These are phyloP conservation scores for Orychophragmus violaceus DNA, from an alignment of 345 rosid genomes.

Conservation along the genomic window DNA sequence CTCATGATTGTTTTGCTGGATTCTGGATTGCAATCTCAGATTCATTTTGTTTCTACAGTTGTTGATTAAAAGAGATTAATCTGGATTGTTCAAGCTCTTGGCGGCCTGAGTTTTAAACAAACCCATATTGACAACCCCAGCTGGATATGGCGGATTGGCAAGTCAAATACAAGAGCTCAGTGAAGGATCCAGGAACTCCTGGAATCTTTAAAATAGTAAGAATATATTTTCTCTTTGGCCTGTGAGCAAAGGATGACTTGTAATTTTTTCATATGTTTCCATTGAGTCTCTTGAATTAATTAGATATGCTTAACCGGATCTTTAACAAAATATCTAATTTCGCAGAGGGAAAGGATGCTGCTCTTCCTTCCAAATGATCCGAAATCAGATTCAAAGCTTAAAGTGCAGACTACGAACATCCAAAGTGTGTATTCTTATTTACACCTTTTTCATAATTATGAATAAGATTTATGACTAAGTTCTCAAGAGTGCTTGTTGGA, in stretches of 20 bases:
- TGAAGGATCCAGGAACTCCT: slow-evolving; percentile 75
- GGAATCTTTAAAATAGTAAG: slow-evolving; percentile 62
- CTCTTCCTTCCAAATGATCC: slow-evolving; percentile 60
- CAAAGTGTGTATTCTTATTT: slow-evolving; percentile 50
- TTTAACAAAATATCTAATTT: neutral
- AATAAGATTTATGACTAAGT: neutral
- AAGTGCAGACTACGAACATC: slow-evolving; percentile 55
- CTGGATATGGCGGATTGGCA: neutral
- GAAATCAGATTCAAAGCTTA: slow-evolving; percentile 59
- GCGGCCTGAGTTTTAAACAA: neutral
- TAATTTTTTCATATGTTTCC: neutral
- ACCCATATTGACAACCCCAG: neutral
- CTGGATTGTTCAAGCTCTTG: neutral
- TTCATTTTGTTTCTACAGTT: too few relatives aligned
- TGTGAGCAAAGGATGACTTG: neutral
- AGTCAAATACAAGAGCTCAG: slow-evolving; percentile 67
- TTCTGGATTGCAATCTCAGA: too few relatives aligned
- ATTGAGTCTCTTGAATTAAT: neutral
- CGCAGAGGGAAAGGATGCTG: slow-evolving; percentile 57
- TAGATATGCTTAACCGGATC: neutral
- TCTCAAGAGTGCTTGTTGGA: neutral
- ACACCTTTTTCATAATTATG: too few relatives aligned
- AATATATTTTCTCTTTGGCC: neutral
- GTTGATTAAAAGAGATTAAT: neutral
- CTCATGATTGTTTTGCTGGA: too few relatives aligned